These are phyloP conservation scores for Nevesoporus exiguus DNA, from an alignment of 768 basidiomycete genomes.

Conservation along the genomic window DNA sequence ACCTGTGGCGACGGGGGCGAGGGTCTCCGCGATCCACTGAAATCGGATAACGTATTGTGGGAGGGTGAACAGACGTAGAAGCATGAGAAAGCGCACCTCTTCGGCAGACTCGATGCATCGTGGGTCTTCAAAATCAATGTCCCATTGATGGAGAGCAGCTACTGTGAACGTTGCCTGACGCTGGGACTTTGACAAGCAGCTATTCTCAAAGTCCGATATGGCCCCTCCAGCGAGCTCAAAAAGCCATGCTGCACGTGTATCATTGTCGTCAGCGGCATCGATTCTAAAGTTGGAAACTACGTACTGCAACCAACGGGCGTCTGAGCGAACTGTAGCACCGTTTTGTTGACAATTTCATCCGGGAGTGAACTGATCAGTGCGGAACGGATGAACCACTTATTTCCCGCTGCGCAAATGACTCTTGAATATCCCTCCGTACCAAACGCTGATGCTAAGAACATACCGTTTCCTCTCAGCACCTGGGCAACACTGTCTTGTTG, in stretches of 20 bases:
- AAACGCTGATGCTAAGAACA: conserved; percentile 11
- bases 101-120: conserved; percentile 81
- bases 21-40: conserved; percentile 77
- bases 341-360: conserved; percentile 82
- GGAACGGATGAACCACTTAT: conserved; percentile 91
- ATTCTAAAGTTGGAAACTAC: conserved; percentile 31
- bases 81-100: conserved; percentile 45
- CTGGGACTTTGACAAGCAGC: conserved; percentile 72
- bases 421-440: background rate
- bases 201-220: conserved; percentile 66
- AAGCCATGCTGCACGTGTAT: conserved; percentile 66
- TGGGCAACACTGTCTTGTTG: conserved; percentile 94
- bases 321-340: conserved; percentile 75
- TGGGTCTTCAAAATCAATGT: conserved; percentile 75
- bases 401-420: conserved; percentile 47
- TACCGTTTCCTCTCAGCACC: conserved; percentile 81
- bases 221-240: conserved; percentile 89
- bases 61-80: background rate
- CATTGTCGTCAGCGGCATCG: background rate
- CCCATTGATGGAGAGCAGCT: conserved; percentile 91
- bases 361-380: conserved; percentile 78
- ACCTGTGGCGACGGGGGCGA: conserved; percentile 68
- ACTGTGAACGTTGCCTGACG: conserved; percentile 82
- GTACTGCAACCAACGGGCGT: conserved; percentile 90
- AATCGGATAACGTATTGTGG: conserved; percentile 6